Base-by-base conservation (phyloP, 108 stramenopile species). In the Stephanodiscus triporus region DNA sequence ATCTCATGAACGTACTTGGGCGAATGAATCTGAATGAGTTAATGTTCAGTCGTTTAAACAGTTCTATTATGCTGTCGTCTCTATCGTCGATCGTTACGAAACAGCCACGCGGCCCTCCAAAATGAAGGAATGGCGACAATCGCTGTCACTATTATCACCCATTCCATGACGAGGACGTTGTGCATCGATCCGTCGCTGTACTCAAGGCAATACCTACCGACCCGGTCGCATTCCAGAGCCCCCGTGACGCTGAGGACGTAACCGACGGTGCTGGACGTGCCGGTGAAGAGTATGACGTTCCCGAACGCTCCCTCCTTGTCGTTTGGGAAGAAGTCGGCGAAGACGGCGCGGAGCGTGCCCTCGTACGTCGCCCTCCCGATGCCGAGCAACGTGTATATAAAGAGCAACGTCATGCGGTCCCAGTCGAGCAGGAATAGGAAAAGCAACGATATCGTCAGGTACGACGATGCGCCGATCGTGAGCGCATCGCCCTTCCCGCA, bases 221-320 rank as follows among this genome's bases (percentile, higher is more conserved):
- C 59, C 17, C 56, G 13, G 24, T 49, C 36, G 64, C 88, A 85
- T 27, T 29, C 23, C 14, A 89, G 60, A 7, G 53, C 53, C 43
- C 84, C 80, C 24, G 86, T 81, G 36, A 47, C 77, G 30, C 57
- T 76, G 37, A 87, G 50, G 65, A 86, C 56, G 71, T 86, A 95
- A 9, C 89, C 94, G 29, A 95, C 34, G 2, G 89, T 81, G 68
- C 85, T 84, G 14, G 86, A 80, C n/a, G 88, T 30, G 13, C 95
- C 95, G 70, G 85, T 95, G 67, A 89, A 91, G 17, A 91, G 70
- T 65, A 95, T 90, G 32, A 95, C 90, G 69, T 91, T 91, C 49
- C 85, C 90, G 82, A 91, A 95, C 23, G 91, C 91, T 5, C 89
- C 91, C 53, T 89, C 89, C 57, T 85, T 88, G 54, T 95, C 89